A percentile compares a stretch with the other conserved stretches of the same genome.
These are phyloP conservation scores for Kwoniella mangroviensis DNA, from an alignment of 768 basidiomycete genomes.

Conservation along the genomic window DNA sequence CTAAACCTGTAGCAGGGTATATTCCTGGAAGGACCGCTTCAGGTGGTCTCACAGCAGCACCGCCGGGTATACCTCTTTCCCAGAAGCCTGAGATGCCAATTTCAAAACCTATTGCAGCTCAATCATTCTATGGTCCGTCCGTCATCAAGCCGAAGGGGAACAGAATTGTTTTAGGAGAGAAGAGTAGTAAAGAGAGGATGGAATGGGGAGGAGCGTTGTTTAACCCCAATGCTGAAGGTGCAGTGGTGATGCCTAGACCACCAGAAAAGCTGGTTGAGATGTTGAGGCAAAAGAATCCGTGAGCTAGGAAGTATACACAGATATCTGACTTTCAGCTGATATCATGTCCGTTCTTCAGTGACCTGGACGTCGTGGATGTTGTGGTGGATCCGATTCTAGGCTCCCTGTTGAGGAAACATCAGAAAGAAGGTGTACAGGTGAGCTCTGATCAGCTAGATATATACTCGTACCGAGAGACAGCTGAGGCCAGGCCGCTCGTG, in stretches of 20 bases:
- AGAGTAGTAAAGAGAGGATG: constrained; percentile 31
- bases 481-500: constrained; percentile 61
- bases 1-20: constrained; percentile 30
- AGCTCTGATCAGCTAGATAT: constrained; percentile 14
- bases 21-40: constrained; percentile 23
- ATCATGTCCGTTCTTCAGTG: constrained; percentile 19
- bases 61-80: constrained; percentile 14
- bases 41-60: constrained; percentile 7
- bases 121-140: constrained; percentile 43
- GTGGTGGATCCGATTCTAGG: constrained; percentile 88
- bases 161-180: constrained; percentile 39
- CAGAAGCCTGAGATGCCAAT: background rate
- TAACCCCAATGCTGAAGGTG: constrained; percentile 74
- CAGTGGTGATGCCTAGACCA: constrained; percentile 84
- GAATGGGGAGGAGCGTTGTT: constrained; percentile 59
- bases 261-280: constrained; percentile 68
- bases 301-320: background rate
- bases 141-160: constrained; percentile 21
- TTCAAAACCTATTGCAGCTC: constrained; percentile 10
- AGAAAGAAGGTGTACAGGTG: constrained; percentile 72
- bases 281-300: constrained; percentile 39
- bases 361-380: constrained; percentile 64
- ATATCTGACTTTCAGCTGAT: background rate
- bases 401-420: constrained; percentile 79
- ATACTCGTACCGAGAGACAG: constrained; percentile 2